A percentile compares a stretch with the other conserved stretches of the same genome.
phyloP scores from a whole-genome alignment of 768 basidiomycete species.

The Pleurotus eryngii region DNA sequence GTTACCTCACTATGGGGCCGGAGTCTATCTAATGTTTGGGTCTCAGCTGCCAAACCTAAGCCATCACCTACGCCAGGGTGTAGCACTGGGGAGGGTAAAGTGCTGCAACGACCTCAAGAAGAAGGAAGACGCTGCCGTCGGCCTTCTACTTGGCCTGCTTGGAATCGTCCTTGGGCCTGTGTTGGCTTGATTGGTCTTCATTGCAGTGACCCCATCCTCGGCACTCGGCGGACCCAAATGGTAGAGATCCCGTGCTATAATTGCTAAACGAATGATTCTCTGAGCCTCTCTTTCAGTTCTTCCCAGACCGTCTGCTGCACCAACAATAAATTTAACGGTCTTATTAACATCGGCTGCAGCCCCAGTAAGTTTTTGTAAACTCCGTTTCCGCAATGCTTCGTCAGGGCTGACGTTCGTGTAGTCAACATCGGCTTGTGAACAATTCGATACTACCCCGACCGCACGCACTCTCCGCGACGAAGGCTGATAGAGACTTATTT shows the following conservation, averaged over 20 bases:
- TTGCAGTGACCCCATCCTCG: constrained; percentile 27
- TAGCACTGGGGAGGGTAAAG: constrained; percentile 37
- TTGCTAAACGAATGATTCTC: neutral
- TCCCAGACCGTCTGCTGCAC: constrained; percentile 45
- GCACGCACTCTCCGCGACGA: neutral
- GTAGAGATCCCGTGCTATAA: constrained; percentile 4
- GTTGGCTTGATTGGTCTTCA: constrained; percentile 33
- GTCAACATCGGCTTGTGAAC: constrained; percentile 5
- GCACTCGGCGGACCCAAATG: constrained; percentile 33
- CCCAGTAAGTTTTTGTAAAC: constrained; percentile 29
- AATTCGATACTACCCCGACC: neutral
- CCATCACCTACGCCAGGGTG: constrained; percentile 25
- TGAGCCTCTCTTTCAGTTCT: constrained; percentile 20
- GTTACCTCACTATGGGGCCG: constrained; percentile 7
- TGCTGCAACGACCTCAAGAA: constrained; percentile 38
- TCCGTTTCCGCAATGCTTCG: no score
- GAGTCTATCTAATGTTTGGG: neutral
- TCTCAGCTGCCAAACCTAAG: constrained; percentile 35
- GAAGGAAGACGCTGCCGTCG: constrained; percentile 6
- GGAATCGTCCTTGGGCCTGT: constrained; percentile 23
- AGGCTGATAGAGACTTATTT: neutral
- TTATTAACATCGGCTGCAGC: constrained; percentile 39
- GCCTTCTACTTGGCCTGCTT: constrained; percentile 24
- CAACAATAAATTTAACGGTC: constrained; percentile 40
- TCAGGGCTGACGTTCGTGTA: neutral